Evolutionary conservation across 345 rosid genomes (phyloP).

Genomic region (Dovyalis caffra): DNA sequence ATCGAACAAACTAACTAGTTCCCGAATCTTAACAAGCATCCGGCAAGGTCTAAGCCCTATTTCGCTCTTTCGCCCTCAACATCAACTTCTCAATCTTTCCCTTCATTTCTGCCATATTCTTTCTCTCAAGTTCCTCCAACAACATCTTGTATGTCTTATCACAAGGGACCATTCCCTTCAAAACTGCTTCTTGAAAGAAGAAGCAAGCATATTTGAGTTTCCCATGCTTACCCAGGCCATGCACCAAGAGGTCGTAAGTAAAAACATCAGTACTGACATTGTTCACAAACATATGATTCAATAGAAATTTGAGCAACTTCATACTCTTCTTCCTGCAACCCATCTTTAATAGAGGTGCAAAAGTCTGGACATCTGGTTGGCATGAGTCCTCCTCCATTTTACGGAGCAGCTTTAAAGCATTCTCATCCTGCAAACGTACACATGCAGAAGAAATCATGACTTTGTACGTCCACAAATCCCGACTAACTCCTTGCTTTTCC

Average conservation of each 20-base stretch:
- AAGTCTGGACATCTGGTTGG: conserved; percentile 56
- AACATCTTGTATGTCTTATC: conserved; percentile 46
- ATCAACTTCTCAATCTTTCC: conserved; percentile 49
- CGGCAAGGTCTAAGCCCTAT: too few relatives aligned
- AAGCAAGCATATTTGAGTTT: conserved; percentile 58
- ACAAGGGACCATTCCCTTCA: conserved; percentile 61
- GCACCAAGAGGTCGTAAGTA: conserved; percentile 51
- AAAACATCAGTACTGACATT: conserved; percentile 58
- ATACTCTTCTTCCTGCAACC: conserved; percentile 67
- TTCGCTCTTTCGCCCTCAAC: too few relatives aligned
- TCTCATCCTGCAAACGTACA: conserved; percentile 51
- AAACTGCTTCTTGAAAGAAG: conserved; percentile 61
- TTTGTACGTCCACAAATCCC: conserved; percentile 48
- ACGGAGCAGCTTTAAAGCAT: conserved; percentile 56
- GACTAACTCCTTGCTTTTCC: conserved; percentile 59
- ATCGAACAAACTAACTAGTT: too few relatives aligned
- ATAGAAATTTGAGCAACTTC: conserved; percentile 55
- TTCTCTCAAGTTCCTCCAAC: conserved; percentile 51
- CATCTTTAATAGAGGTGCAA: conserved; percentile 64
- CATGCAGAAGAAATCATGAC: conserved; percentile 64
- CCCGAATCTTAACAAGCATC: too few relatives aligned
- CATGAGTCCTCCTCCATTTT: conserved; percentile 64
- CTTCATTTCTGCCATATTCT: conserved; percentile 46
- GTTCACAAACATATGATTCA: conserved; percentile 65
- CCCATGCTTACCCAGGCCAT: conserved; percentile 57